Evolutionary conservation across 208 protist species (phyloP).

Genomic region (Leishmania gerbilli): DNA sequence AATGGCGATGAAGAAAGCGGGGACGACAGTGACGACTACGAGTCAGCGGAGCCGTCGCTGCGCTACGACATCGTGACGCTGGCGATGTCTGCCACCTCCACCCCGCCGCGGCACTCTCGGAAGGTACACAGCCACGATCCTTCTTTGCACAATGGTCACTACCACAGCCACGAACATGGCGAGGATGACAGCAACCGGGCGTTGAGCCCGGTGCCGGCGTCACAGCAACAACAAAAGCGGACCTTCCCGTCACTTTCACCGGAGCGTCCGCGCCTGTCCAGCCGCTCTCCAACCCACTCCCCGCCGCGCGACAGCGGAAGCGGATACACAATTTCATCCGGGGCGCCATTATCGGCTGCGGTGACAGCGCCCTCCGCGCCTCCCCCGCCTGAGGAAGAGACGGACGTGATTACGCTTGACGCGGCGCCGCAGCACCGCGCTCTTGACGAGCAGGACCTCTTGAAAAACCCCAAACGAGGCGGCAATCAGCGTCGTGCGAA

Average conservation of each 20-base stretch:
- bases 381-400: constrained; percentile 28
- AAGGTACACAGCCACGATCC: neutral
- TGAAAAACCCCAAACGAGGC: neutral
- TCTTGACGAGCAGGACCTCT: neutral
- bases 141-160: neutral
- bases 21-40: constrained; percentile 32
- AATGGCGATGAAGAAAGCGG: constrained; percentile 17
- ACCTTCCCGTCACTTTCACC: neutral
- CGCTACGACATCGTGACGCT: constrained; percentile 24
- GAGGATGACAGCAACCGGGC: neutral
- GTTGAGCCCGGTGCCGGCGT: neutral
- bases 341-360: neutral
- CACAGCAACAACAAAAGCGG: neutral
- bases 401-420: constrained; percentile 23
- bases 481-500: neutral
- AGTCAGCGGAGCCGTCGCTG: constrained; percentile 37
- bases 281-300: neutral
- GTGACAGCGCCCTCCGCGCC: constrained; percentile 16
- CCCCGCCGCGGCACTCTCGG: constrained; percentile 3
- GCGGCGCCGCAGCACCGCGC: constrained; percentile 4
- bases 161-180: neutral
- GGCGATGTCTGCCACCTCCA: neutral
- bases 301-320: neutral
- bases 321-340: neutral
- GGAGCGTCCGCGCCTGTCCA: neutral